Evolutionary conservation across 345 rosid species (phyloP).

Genomic region (Clarkia xantiana): DNA sequence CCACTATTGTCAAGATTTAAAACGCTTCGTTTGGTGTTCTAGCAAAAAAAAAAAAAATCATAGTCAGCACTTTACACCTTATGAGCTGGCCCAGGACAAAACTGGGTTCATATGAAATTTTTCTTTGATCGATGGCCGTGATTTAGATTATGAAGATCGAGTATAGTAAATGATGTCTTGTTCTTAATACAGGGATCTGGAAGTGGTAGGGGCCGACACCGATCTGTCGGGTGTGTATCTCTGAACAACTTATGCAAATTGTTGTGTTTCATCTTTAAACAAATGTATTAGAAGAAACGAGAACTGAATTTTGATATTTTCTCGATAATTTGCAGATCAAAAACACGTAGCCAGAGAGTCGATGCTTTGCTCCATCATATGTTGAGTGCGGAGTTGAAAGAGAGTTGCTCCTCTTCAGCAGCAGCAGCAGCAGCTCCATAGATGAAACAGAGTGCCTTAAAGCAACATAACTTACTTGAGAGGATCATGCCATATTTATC

Average conservation of each 20-base stretch:
- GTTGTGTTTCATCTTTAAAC: too few relatives aligned
- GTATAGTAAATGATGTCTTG: not conserved
- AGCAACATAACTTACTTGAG: too few relatives aligned
- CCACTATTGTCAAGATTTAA: too few relatives aligned
- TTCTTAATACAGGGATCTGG: conserved; percentile 28
- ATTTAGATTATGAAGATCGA: not conserved
- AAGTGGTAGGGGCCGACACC: conserved; percentile 22
- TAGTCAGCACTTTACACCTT: too few relatives aligned
- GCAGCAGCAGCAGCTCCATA: not conserved
- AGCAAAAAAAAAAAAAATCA: too few relatives aligned
- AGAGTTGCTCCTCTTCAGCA: conserved; percentile 10
- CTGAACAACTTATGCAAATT: too few relatives aligned
- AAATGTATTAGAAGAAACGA: too few relatives aligned
- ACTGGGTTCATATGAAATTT: not conserved
- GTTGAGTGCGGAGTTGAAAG: conserved; percentile 51
- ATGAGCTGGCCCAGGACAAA: too few relatives aligned
- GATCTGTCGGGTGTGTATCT: conserved; percentile 51
- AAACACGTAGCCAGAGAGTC: conserved; percentile 76
- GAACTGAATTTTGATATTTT: too few relatives aligned
- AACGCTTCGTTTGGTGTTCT: too few relatives aligned
- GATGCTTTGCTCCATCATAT: conserved; percentile 86
- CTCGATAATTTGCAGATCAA: conserved; percentile 38
- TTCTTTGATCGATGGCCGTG: not conserved
- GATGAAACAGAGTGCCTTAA: too few relatives aligned
- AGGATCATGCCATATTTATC: too few relatives aligned